These are phyloP conservation scores for Calonectria pauciramosa DNA, from an alignment of 2,329 filamentous ascomycete species.

Conservation along the genomic window DNA sequence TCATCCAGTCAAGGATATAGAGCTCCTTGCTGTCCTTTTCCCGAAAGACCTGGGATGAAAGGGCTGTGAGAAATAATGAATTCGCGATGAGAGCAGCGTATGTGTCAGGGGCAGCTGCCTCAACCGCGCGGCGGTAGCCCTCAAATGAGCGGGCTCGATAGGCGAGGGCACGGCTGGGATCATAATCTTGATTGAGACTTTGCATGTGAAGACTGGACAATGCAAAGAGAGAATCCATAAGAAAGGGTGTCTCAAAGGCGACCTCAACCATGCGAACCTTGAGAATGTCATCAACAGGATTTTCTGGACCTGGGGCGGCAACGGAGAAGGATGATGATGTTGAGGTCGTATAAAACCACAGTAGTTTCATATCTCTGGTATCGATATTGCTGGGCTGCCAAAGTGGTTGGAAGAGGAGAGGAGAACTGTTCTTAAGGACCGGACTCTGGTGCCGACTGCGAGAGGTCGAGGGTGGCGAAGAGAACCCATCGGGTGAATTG, in stretches of 20 bases:
- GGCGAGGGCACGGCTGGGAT: constrained; percentile 53
- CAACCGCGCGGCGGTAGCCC: constrained; percentile 66
- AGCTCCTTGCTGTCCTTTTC: constrained; percentile 60
- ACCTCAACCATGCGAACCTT: constrained; percentile 62
- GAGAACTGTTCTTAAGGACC: constrained; percentile 17
- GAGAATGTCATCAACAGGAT: constrained; percentile 58
- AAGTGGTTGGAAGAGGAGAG: constrained; percentile 43
- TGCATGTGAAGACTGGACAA: constrained; percentile 65
- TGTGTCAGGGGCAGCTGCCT: constrained; percentile 58
- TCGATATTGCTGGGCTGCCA: constrained; percentile 51
- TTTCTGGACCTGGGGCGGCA: constrained; percentile 49
- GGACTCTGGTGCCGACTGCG: background rate
- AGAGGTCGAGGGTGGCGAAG: background rate
- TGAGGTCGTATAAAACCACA: constrained; percentile 68
- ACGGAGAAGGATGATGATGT: constrained; percentile 63
- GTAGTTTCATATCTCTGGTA: constrained; percentile 64
- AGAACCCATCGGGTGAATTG: background rate
- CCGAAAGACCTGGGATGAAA: constrained; percentile 65
- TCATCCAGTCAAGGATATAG: constrained; percentile 69
- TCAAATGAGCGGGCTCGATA: constrained; percentile 66
- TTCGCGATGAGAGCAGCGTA: constrained; percentile 65
- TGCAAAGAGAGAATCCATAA: constrained; percentile 68
- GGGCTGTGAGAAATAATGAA: constrained; percentile 65
- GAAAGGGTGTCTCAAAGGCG: constrained; percentile 66
- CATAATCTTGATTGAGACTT: constrained; percentile 54